Evolutionary conservation across 116 monocot genomes (phyloP), one percentile per base, ranked within the genome.

Genomic region (Trichopus zeylanicus): DNA sequence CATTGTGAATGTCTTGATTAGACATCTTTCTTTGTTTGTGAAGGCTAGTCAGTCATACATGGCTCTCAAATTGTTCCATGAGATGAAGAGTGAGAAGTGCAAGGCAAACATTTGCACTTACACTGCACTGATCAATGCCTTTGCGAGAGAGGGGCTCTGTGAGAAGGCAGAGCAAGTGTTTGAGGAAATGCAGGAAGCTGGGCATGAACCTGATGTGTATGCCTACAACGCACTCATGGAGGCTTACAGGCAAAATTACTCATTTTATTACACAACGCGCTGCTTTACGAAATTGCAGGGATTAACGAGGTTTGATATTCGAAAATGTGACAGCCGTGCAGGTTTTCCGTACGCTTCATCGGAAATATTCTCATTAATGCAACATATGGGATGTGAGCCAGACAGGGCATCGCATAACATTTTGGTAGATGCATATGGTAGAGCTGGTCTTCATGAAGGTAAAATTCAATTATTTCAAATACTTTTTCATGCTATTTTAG

Each of bases 211-310:
- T 65, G 93, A 93, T 78, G 93, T 93, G 10, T 93, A 93, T 66
- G 78, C 73, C 7, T 93, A 88, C 53, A 93, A 93, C 63, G 93
- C 93, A 8, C 82, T 88, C 47, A 93, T 93, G 92, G 92, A 92
- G 69, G 84, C 92, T 48, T 92, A 92, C 51, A 87, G 84, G 92
- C 87, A 62, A 57, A 35, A 21, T 24, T 21, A 19, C 25, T 47
- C 3, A 48, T 59, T 13, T 30, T 61, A 4, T 42, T 18, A 37
- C 18, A 27, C 16, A 58, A 15, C 33, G 28, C 6, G 26, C 15
- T 55, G 4, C 35, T 53, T 18, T 65, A 5, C 6, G 20, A 42
- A n/a, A 18, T 29, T 24, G 21, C 15, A 34, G 16, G 7, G 27
- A 10, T 60, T n/a, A 65, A 16, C 34, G 18, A 66, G 48, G 19